Conservation (phyloP, 1,284 basidiomycete species). For the Agroathelia rolfsii region DNA sequence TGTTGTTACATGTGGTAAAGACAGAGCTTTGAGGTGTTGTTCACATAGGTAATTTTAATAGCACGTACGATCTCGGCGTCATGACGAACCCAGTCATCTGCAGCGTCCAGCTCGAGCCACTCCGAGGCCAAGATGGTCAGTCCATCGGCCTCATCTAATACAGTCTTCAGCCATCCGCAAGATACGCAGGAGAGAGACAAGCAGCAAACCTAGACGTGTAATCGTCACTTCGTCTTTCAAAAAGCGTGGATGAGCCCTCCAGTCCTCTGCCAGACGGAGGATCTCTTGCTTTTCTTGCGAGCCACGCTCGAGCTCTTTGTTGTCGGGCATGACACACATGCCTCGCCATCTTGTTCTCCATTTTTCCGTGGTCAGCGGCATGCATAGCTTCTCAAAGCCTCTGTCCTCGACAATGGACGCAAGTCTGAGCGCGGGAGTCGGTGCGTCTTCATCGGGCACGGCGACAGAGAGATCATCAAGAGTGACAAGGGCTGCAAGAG, state of each 20-base stretch:
- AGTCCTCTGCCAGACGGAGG: conserved; percentile 83
- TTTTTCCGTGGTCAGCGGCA: conserved; percentile 80
- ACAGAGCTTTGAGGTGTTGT: background rate
- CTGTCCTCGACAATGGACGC: conserved; percentile 40
- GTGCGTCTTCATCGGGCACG: conserved; percentile 18
- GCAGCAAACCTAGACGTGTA: conserved; percentile 68
- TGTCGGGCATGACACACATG: conserved; percentile 70
- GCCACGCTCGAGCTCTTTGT: conserved; percentile 36
- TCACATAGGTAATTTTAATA: conserved; percentile 8
- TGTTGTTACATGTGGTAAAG: conserved; percentile 20
- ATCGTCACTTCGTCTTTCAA: conserved; percentile 82
- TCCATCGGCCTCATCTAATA: conserved; percentile 74
- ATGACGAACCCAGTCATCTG: conserved; percentile 90
- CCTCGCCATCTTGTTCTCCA: conserved; percentile 88
- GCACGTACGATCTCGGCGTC: conserved; percentile 85
- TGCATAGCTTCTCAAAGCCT: conserved; percentile 57
- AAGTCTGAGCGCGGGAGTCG: conserved; percentile 42
- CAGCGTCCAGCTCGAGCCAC: conserved; percentile 92
- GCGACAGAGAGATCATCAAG: conserved; percentile 27
- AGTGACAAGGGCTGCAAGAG: conserved; percentile 24
- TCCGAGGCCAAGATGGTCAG: conserved; percentile 76
- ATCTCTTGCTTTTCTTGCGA: conserved; percentile 55
- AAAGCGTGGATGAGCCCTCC: conserved; percentile 81
- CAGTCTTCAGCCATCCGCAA: conserved; percentile 1
- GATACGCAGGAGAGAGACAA: conserved; percentile 7